Percentiles rank a stretch among this genome's conserved stretches.
Conservation (phyloP, 768 basidiomycete genomes). For the Tulasnella sp. region DNA sequence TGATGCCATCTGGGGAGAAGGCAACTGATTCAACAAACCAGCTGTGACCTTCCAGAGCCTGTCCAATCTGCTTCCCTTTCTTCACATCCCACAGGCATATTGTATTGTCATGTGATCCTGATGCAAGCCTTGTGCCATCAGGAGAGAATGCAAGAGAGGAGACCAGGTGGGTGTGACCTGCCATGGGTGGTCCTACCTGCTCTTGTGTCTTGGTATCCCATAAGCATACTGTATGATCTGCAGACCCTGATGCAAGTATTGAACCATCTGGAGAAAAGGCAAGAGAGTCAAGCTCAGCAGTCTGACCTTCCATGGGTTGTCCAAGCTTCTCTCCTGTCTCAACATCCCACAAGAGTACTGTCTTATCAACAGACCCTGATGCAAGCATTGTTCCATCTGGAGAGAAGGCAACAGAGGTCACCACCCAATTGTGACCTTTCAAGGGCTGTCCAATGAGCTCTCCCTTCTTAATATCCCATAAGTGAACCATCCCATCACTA, state of each 20-base stretch:
- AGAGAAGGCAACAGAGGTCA: not conserved
- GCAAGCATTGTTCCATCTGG: not conserved
- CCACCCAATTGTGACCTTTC: not conserved
- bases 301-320: not conserved
- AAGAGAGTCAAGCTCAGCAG: not conserved
- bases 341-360: not conserved
- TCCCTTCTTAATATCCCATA: too few species aligned
- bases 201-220: not conserved
- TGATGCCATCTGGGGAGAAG: too few species aligned
- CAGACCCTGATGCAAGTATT: not conserved
- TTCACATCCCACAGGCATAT: too few species aligned
- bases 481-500: too few species aligned
- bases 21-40: too few species aligned
- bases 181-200: not conserved
- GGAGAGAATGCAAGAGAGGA: not conserved
- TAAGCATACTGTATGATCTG: not conserved
- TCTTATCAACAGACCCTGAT: not conserved
- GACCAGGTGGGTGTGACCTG: not conserved
- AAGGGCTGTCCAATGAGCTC: too few species aligned
- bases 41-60: too few species aligned
- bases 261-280: not conserved
- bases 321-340: not conserved
- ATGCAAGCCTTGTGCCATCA: too few species aligned
- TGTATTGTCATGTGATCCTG: too few species aligned
- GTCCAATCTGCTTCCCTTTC: too few species aligned